phyloP scores from a whole-genome alignment of 139 green algal species.

The Deuterostichococcus epilithicus region DNA sequence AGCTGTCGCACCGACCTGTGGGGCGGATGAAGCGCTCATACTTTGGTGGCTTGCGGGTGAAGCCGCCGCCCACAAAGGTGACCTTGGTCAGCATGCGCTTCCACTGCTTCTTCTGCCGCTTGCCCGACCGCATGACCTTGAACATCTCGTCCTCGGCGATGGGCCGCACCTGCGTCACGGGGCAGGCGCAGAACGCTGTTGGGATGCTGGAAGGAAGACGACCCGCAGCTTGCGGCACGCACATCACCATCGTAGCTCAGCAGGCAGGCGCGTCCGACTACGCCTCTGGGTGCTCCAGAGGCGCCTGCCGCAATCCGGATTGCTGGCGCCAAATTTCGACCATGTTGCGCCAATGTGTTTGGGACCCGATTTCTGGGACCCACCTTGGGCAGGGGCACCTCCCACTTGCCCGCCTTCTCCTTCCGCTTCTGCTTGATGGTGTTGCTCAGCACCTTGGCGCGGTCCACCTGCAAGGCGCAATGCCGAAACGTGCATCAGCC shows the following conservation, averaged over 20 bases:
- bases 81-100: constrained; percentile 99
- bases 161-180: constrained; percentile 71
- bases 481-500: background rate
- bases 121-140: constrained; percentile 88
- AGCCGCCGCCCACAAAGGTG: constrained; percentile 94
- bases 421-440: constrained; percentile 99
- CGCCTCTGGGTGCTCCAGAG: too few relatives aligned
- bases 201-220: background rate
- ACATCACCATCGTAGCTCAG: too few relatives aligned
- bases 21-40: constrained; percentile 99
- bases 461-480: constrained; percentile 60
- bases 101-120: constrained; percentile 94
- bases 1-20: constrained; percentile 36
- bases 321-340: too few relatives aligned
- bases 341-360: background rate
- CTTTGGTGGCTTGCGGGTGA: constrained; percentile 99
- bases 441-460: constrained; percentile 98
- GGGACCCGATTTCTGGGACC: too few relatives aligned
- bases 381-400: constrained; percentile 98
- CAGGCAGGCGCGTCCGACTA: too few relatives aligned
- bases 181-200: background rate
- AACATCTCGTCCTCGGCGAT: constrained; percentile 99
- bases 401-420: constrained; percentile 99
- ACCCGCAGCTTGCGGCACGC: background rate
- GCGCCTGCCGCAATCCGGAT: too few relatives aligned